Percentiles rank a stretch among this genome's conserved stretches.
Evolutionary conservation across 2,329 filamentous ascomycete genomes (phyloP).

Genomic region (Stenocarpella maydis): DNA sequence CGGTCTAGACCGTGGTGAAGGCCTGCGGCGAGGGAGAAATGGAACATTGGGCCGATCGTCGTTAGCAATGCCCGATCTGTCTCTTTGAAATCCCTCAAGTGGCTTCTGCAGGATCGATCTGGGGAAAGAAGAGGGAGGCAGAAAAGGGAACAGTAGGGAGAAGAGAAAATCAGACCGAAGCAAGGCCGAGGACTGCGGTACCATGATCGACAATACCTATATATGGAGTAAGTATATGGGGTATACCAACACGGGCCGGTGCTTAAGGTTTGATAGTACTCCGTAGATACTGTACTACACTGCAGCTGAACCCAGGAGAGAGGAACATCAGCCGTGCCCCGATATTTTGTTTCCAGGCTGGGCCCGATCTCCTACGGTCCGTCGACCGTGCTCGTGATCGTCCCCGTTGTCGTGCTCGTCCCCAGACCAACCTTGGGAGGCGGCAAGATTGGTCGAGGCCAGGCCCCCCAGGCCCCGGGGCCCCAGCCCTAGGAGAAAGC

Average conservation of each 20-base stretch:
- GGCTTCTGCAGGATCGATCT: not conserved
- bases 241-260: not conserved
- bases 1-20: constrained; percentile 23
- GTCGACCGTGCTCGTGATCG: not conserved
- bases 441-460: not conserved
- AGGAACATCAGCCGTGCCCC: not conserved
- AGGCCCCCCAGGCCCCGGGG: not conserved
- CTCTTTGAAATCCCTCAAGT: not conserved
- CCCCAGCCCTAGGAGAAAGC: not conserved
- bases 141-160: not conserved
- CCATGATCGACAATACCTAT: no score
- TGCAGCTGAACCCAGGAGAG: no score
- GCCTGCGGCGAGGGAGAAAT: constrained; percentile 8
- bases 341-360: not conserved
- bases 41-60: constrained; percentile 26
- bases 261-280: no score
- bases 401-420: not conserved
- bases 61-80: constrained; percentile 31
- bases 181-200: not conserved
- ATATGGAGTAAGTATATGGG: no score
- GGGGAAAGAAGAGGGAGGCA: no score
- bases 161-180: no score
- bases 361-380: constrained; percentile 18
- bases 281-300: no score
- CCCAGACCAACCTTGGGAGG: no score